Percentiles rank a stretch among this genome's conserved stretches.
Evolutionary conservation across 2,329 filamentous ascomycete species (phyloP).

Genomic region (Colletotrichum endophyticum): DNA sequence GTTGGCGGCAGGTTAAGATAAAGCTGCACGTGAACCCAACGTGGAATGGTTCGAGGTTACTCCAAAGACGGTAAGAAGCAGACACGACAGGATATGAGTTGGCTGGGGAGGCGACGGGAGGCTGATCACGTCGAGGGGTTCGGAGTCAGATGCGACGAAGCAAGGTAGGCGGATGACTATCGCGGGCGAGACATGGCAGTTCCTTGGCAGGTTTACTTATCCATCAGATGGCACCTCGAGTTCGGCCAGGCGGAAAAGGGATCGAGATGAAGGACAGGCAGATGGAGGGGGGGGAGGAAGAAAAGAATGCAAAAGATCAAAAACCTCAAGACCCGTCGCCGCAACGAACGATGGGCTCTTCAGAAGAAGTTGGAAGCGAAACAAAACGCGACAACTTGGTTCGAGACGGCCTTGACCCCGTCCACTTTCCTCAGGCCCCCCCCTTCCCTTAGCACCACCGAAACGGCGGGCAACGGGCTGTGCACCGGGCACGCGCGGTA

Average conservation of each 20-base stretch:
- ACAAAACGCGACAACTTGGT: background rate
- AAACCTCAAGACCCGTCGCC: background rate
- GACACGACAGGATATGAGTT: background rate
- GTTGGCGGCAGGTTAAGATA: background rate
- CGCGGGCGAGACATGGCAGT: constrained; percentile 12
- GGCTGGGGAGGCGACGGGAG: background rate
- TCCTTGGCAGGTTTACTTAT: constrained; percentile 2
- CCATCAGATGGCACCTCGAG: background rate
- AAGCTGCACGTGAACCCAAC: constrained; percentile 1
- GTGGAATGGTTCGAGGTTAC: background rate
- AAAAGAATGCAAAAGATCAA: background rate
- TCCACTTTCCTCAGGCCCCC: background rate
- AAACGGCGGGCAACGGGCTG: background rate
- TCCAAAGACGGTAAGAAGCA: background rate
- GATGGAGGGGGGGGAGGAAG: background rate
- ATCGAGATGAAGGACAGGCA: background rate
- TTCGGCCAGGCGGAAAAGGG: background rate
- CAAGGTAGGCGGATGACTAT: constrained; percentile 17
- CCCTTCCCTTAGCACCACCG: background rate
- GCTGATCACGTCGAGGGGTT: constrained; percentile 1
- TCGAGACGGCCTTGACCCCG: background rate
- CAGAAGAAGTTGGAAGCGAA: background rate
- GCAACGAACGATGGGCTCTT: background rate
- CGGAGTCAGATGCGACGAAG: constrained; percentile 15
- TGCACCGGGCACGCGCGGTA: constrained; percentile 19